Percentiles rank a stretch among this genome's conserved stretches.
phyloP scores from a whole-genome alignment of 805 yeast species.

The Candida vartiovaarae region DNA sequence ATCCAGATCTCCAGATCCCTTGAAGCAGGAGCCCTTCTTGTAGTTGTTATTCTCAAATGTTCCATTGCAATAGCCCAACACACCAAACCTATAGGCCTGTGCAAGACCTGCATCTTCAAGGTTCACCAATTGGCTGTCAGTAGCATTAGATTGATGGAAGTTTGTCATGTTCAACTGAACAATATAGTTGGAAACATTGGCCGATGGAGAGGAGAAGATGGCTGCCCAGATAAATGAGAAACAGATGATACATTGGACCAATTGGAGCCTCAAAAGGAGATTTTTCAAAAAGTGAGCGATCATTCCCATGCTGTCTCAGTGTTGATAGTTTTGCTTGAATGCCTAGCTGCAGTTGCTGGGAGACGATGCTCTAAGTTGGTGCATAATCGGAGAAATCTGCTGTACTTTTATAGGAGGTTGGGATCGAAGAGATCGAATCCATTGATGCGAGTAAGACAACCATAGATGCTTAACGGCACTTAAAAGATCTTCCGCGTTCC shows the following conservation, averaged over 20 bases:
- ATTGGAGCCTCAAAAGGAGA: not conserved
- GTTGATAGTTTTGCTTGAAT: too few relatives aligned
- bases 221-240: constrained; percentile 1
- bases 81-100: not conserved
- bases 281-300: not conserved
- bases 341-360: too few relatives aligned
- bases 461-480: too few relatives aligned
- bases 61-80: not conserved
- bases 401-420: too few relatives aligned
- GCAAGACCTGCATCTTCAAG: not conserved
- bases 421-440: too few relatives aligned
- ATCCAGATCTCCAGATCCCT: not conserved
- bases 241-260: not conserved
- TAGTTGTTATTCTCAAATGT: not conserved
- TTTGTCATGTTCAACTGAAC: not conserved
- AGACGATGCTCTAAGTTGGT: too few relatives aligned
- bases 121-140: too few relatives aligned
- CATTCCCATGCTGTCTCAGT: not conserved
- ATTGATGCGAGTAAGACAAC: too few relatives aligned
- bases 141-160: not conserved
- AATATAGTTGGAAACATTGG: not conserved
- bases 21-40: not conserved
- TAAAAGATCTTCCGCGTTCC: too few relatives aligned
- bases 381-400: too few relatives aligned
- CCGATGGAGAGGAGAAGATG: constrained; percentile 1